Percentiles rank a stretch among this genome's conserved stretches.
These are phyloP conservation scores for Penicillium polonicum DNA, from an alignment of 2,329 filamentous ascomycete species.

Conservation along the genomic window DNA sequence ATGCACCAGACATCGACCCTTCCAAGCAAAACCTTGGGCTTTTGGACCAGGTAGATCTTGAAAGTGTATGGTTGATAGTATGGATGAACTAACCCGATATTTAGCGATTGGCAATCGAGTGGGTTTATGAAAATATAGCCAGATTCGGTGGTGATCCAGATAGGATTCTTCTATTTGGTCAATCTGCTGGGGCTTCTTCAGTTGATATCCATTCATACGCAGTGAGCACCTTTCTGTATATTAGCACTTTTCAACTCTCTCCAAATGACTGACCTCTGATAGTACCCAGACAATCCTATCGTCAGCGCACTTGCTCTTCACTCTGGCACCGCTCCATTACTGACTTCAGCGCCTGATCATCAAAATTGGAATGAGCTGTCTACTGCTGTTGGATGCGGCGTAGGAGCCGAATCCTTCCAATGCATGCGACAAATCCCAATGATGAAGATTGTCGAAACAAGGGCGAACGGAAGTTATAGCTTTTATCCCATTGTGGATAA, in stretches of 20 bases:
- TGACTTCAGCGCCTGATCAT: neutral
- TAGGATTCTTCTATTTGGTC: slow-evolving; percentile 51
- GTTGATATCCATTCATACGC: slow-evolving; percentile 15
- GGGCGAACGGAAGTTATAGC: neutral
- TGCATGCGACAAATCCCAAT: slow-evolving; percentile 10
- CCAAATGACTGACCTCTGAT: neutral
- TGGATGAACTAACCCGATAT: neutral
- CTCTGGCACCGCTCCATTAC: slow-evolving; percentile 9
- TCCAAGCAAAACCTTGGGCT: slow-evolving; percentile 17
- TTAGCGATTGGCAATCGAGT: slow-evolving; percentile 50
- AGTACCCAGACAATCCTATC: slow-evolving; percentile 9
- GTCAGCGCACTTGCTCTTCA: slow-evolving; percentile 9
- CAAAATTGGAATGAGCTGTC: slow-evolving; percentile 12
- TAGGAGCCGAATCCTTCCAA: neutral
- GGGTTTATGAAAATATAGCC: slow-evolving; percentile 52
- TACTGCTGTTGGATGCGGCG: slow-evolving; percentile 5
- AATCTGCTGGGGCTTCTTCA: slow-evolving; percentile 48
- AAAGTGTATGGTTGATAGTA: neutral
- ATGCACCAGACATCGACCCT: slow-evolving; percentile 12
- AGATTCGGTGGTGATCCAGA: slow-evolving; percentile 52
- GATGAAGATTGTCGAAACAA: slow-evolving; percentile 2
- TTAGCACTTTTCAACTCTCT: neutral
- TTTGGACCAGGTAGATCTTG: slow-evolving; percentile 16
- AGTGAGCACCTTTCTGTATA: neutral
- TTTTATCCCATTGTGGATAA: slow-evolving; percentile 10